Percentiles rank a stretch among this genome's conserved stretches.
phyloP scores from a whole-genome alignment of 495 filamentous ascomycete genomes.

The Margaritispora aquatica region DNA sequence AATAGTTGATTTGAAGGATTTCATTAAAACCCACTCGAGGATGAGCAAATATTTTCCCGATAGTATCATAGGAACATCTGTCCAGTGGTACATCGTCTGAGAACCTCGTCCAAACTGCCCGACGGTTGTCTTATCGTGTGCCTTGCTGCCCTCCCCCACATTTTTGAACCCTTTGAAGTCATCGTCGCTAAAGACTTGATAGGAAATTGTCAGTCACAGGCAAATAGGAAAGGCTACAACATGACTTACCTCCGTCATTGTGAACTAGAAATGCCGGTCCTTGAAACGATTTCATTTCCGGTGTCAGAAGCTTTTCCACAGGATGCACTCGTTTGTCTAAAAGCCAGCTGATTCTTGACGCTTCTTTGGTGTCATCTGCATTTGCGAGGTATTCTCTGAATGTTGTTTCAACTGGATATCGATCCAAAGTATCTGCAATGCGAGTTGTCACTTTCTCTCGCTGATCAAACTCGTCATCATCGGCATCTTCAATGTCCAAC shows the following conservation, averaged over 20 bases:
- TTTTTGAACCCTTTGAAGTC: slow-evolving; percentile 34
- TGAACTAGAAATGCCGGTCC: slow-evolving; percentile 34
- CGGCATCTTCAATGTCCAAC: slow-evolving; percentile 25
- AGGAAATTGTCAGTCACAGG: not conserved
- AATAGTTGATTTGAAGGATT: not conserved
- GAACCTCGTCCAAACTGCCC: slow-evolving; percentile 38
- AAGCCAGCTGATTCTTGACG: slow-evolving; percentile 31
- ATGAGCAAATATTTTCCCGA: slow-evolving; percentile 33
- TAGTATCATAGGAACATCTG: slow-evolving; percentile 35
- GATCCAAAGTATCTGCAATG: slow-evolving; percentile 33
- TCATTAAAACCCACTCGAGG: slow-evolving; percentile 27
- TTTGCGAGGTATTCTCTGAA: slow-evolving; percentile 41
- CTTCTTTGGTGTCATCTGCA: slow-evolving; percentile 32
- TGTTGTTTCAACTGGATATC: slow-evolving; percentile 32
- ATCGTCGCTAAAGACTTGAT: slow-evolving; percentile 26
- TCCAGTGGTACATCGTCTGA: slow-evolving; percentile 42
- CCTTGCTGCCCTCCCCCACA: slow-evolving; percentile 36
- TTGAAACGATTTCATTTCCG: slow-evolving; percentile 25
- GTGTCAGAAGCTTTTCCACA: slow-evolving; percentile 19
- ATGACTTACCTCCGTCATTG: slow-evolving; percentile 29
- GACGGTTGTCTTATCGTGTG: slow-evolving; percentile 26
- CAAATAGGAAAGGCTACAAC: not conserved
- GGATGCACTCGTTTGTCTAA: slow-evolving; percentile 24
- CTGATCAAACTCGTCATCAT: slow-evolving; percentile 36
- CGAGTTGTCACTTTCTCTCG: slow-evolving; percentile 27